Conservation (phyloP, 2,329 filamentous ascomycete genomes). For the Paraphoma sp. region DNA sequence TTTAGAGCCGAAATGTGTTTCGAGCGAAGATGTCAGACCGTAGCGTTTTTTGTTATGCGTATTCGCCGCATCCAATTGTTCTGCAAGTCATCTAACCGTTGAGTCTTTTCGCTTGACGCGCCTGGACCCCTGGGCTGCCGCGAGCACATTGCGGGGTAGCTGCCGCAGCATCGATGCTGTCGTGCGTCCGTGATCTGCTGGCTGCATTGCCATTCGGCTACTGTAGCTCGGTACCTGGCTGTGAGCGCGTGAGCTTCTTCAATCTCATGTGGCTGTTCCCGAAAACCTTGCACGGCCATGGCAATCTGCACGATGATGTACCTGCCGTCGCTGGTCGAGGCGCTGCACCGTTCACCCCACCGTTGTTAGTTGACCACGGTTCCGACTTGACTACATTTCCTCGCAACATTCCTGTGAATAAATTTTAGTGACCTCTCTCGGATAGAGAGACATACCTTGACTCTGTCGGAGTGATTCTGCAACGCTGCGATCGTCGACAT, state of each 20-base stretch:
- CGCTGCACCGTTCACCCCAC: background rate
- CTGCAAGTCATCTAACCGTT: background rate
- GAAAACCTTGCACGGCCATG: background rate
- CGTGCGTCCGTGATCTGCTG: background rate
- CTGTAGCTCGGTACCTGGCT: conserved; percentile 1
- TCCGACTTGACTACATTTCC: background rate
- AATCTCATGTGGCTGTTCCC: background rate
- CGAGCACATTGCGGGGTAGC: conserved; percentile 5
- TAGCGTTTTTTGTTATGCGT: too few species aligned
- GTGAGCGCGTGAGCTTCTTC: background rate
- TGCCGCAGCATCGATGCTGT: background rate
- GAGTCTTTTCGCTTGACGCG: background rate
- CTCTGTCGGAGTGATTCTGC: too few species aligned
- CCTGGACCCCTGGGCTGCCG: background rate
- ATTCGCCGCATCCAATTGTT: background rate
- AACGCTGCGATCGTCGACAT: background rate
- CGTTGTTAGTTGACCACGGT: background rate
- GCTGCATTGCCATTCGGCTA: background rate
- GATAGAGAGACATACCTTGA: too few species aligned
- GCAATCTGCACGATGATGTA: conserved; percentile 2
- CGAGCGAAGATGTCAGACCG: too few species aligned
- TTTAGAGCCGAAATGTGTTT: too few species aligned
- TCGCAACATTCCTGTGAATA: too few species aligned
- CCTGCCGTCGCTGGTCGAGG: background rate
- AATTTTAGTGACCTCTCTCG: too few species aligned